Evolutionary conservation across 2,329 filamentous ascomycete genomes (phyloP).

Genomic region (Stagonosporopsis rhizophila): DNA sequence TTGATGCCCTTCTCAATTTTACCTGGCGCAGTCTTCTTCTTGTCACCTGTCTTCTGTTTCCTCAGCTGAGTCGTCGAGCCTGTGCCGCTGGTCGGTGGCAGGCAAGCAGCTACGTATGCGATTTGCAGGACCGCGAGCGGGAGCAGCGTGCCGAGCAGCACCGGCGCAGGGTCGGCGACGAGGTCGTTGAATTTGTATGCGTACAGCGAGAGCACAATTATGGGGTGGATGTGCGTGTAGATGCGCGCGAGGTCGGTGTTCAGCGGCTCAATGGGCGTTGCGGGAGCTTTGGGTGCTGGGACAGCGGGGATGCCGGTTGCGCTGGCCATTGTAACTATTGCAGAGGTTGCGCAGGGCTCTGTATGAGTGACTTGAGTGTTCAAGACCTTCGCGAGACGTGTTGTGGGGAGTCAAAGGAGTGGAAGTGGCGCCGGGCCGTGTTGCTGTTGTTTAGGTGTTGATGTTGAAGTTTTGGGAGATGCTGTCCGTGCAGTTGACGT

Average conservation of each 20-base stretch:
- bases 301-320: constrained; percentile 35
- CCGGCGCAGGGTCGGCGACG: constrained; percentile 72
- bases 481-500: constrained; percentile 26
- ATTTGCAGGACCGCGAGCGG: constrained; percentile 70
- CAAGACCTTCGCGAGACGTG: not conserved
- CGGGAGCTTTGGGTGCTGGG: constrained; percentile 29
- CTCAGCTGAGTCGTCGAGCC: constrained; percentile 47
- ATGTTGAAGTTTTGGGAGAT: constrained; percentile 24
- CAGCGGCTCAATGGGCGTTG: constrained; percentile 56
- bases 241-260: constrained; percentile 57
- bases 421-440: constrained; percentile 31
- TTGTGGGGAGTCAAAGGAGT: constrained; percentile 21
- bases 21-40: constrained; percentile 36
- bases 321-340: constrained; percentile 31
- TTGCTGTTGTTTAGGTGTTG: constrained; percentile 17
- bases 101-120: constrained; percentile 63
- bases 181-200: constrained; percentile 69
- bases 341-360: not conserved
- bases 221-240: constrained; percentile 72
- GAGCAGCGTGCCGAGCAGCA: constrained; percentile 67
- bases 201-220: constrained; percentile 70
- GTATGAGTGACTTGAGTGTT: not conserved
- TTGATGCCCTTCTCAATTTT: constrained; percentile 36
- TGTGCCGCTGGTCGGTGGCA: constrained; percentile 60
- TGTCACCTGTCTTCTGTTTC: constrained; percentile 60